Evolutionary conservation across 2,329 filamentous ascomycete genomes (phyloP).

Genomic region (Beauveria sp.): DNA sequence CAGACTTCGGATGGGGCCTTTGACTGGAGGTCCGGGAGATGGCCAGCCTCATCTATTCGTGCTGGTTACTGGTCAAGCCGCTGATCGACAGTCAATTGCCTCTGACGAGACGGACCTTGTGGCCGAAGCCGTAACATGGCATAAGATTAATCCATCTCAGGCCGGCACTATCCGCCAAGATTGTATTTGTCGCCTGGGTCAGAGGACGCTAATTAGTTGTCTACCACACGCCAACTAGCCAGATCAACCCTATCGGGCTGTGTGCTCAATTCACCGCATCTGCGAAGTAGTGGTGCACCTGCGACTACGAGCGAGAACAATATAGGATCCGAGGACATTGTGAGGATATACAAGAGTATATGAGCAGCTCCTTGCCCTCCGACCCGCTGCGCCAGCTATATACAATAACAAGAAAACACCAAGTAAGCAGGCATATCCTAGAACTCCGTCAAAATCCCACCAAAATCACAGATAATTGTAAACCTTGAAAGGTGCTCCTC

Average conservation of each 20-base stretch:
- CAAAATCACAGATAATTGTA: no score
- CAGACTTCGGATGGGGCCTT: neutral
- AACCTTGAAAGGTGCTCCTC: neutral
- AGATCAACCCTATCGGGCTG: no score
- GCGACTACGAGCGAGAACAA: no score
- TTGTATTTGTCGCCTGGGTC: neutral
- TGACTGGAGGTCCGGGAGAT: neutral
- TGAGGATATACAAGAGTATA: no score
- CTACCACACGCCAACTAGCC: neutral
- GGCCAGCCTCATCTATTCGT: neutral
- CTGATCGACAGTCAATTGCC: neutral
- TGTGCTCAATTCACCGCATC: no score
- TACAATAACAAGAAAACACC: no score
- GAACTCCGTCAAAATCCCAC: no score
- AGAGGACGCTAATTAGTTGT: neutral
- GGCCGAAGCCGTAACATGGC: neutral
- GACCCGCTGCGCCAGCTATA: no score
- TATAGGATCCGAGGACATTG: no score
- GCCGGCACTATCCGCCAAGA: neutral
- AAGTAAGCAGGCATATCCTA: no score
- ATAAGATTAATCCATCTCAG: neutral
- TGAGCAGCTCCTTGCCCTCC: no score
- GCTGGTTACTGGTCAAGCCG: neutral
- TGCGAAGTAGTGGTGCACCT: no score
- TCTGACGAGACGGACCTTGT: neutral